Conservation (phyloP, 768 basidiomycete genomes). For the Coprinellus micaceus region DNA sequence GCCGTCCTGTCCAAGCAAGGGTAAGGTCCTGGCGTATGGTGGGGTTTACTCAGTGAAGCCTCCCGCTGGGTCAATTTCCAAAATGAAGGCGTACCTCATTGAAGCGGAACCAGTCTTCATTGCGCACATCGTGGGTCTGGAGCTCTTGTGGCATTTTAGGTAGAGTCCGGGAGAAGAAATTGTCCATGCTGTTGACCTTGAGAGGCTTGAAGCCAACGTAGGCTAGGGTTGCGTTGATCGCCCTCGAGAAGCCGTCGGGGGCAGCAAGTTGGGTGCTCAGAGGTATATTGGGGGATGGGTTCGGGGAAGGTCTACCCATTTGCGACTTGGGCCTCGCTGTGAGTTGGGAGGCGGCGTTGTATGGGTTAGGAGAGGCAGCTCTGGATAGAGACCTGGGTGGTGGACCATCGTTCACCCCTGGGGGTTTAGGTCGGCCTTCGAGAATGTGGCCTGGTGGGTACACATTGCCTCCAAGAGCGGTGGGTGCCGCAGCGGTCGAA, state of each 20-base stretch:
- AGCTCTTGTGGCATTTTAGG: conserved; percentile 74
- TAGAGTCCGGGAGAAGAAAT: conserved; percentile 52
- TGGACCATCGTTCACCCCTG: conserved; percentile 14
- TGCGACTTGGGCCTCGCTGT: conserved; percentile 13
- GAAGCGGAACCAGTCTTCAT: conserved; percentile 77
- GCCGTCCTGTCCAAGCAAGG: conserved; percentile 71
- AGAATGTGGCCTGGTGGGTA: conserved; percentile 58
- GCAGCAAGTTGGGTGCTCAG: conserved; percentile 47
- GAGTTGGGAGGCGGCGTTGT: conserved; percentile 30
- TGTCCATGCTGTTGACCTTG: conserved; percentile 77
- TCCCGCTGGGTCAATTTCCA: too few species aligned
- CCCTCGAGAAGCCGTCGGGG: conserved; percentile 73
- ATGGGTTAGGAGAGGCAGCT: conserved; percentile 47
- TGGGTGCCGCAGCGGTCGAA: conserved; percentile 40
- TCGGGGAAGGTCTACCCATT: conserved; percentile 30
- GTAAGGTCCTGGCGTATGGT: conserved; percentile 54
- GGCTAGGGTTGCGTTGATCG: conserved; percentile 60
- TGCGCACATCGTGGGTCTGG: conserved; percentile 70
- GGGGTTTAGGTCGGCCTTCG: conserved; percentile 51
- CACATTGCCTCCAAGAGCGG: conserved; percentile 22
- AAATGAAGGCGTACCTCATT: conserved; percentile 52
- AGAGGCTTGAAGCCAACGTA: conserved; percentile 68
- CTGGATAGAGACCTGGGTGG: conserved; percentile 28
- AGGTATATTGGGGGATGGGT: conserved; percentile 25
- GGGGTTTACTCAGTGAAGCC: background rate